Percentiles rank a stretch among this genome's conserved stretches.
These are phyloP conservation scores for Penicillium sp. DNA, from an alignment of 2,329 filamentous ascomycete species.

Conservation along the genomic window DNA sequence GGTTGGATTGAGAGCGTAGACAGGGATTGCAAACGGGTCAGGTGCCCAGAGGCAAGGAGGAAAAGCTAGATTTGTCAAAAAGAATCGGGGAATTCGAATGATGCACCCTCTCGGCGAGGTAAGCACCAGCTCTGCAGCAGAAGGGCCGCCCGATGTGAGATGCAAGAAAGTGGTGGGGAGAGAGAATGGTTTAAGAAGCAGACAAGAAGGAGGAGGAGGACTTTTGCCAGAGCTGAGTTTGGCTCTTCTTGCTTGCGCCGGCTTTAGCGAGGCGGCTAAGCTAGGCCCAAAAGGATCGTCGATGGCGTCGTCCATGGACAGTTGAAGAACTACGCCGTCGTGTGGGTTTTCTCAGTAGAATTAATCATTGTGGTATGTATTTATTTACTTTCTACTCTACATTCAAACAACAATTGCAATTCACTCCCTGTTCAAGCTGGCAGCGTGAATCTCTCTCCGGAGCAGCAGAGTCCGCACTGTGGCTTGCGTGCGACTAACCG, in stretches of 20 bases:
- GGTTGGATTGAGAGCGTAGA: slow-evolving; percentile 16
- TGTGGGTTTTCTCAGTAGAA: no score
- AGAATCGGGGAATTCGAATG: slow-evolving; percentile 27
- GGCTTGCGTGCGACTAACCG: no score
- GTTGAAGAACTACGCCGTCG: background rate
- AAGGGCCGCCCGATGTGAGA: slow-evolving; percentile 26
- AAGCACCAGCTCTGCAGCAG: slow-evolving; percentile 34
- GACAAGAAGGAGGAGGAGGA: slow-evolving; percentile 18
- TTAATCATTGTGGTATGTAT: no score
- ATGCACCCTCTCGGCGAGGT: slow-evolving; percentile 38
- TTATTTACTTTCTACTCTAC: no score
- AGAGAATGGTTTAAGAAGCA: slow-evolving; percentile 17
- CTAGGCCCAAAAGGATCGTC: slow-evolving; percentile 5
- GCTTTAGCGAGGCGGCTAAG: slow-evolving; percentile 27
- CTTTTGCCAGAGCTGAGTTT: slow-evolving; percentile 19
- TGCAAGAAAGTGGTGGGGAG: slow-evolving; percentile 14
- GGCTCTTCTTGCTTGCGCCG: slow-evolving; percentile 11
- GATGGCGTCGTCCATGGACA: background rate
- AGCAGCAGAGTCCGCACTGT: no score
- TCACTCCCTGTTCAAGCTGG: no score
- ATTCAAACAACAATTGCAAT: no score
- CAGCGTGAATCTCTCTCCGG: no score
- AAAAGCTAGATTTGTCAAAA: slow-evolving; percentile 26
- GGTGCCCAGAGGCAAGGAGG: slow-evolving; percentile 24
- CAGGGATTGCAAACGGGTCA: slow-evolving; percentile 15